Percentiles rank a stretch among this genome's conserved stretches.
phyloP scores from a whole-genome alignment of 331 rosid species.

The Malus hybrid region DNA sequence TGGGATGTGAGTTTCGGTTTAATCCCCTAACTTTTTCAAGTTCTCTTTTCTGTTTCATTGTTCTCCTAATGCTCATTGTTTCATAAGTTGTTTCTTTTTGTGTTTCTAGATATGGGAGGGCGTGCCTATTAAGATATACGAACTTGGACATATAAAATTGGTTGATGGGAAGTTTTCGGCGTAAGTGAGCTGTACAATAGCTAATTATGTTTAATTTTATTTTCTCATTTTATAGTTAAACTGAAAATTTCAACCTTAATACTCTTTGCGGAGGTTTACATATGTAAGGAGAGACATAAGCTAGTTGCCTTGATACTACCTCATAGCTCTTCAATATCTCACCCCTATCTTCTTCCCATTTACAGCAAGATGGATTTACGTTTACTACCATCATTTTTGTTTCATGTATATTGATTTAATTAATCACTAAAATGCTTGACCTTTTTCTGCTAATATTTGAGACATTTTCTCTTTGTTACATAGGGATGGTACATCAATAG shows the following conservation, averaged over 20 bases:
- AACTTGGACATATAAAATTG: conserved; percentile 59
- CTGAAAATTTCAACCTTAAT: background rate
- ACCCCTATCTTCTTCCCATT: background rate
- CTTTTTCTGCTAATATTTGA: background rate
- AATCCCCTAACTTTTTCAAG: background rate
- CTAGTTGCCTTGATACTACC: background rate
- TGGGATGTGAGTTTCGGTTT: conserved; percentile 74
- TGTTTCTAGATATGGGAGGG: conserved; percentile 88
- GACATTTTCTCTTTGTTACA: conserved; percentile 4
- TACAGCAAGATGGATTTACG: background rate
- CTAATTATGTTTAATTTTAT: background rate
- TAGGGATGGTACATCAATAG: conserved; percentile 93
- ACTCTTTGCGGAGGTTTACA: background rate
- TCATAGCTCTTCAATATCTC: background rate
- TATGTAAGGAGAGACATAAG: background rate
- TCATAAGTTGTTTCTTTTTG: conserved; percentile 19
- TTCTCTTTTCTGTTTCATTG: conserved; percentile 11
- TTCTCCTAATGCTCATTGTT: conserved; percentile 5
- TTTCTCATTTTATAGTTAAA: background rate
- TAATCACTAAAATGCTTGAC: background rate
- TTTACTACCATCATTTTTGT: background rate
- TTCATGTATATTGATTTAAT: background rate
- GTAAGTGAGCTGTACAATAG: conserved; percentile 38
- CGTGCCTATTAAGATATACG: conserved; percentile 56
- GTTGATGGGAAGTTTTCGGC: conserved; percentile 96